phyloP scores from a whole-genome alignment of 2,329 filamentous ascomycete species.

The Claviceps lovelessii region DNA sequence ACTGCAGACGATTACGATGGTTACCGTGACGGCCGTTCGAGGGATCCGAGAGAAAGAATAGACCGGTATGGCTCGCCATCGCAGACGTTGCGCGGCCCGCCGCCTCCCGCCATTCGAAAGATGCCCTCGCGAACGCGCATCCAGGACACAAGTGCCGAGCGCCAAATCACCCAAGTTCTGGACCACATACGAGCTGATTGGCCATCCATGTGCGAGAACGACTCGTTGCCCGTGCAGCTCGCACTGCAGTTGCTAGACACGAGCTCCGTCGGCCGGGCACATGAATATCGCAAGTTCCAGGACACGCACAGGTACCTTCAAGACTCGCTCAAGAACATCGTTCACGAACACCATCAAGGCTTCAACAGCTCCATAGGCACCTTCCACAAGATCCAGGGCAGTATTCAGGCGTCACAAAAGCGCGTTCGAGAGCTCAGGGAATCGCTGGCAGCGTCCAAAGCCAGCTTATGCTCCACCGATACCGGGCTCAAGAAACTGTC shows the following conservation, averaged over 20 bases:
- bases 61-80: slow-evolving; percentile 28
- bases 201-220: slow-evolving; percentile 77
- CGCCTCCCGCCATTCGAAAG: slow-evolving; percentile 17
- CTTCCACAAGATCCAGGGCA: slow-evolving; percentile 95
- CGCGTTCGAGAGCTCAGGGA: slow-evolving; percentile 71
- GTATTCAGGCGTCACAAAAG: slow-evolving; percentile 77
- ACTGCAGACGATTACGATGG: slow-evolving; percentile 35
- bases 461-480: slow-evolving; percentile 68
- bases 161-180: slow-evolving; percentile 50
- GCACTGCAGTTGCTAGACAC: slow-evolving; percentile 89
- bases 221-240: slow-evolving; percentile 85
- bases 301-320: slow-evolving; percentile 80
- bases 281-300: slow-evolving; percentile 75
- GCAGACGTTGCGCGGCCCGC: slow-evolving; percentile 17
- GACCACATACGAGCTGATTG: slow-evolving; percentile 78
- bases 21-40: slow-evolving; percentile 26
- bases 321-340: slow-evolving; percentile 80
- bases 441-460: slow-evolving; percentile 67
- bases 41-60: slow-evolving; percentile 28
- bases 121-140: slow-evolving; percentile 23
- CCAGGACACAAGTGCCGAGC: slow-evolving; percentile 36
- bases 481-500: slow-evolving; percentile 86
- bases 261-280: slow-evolving; percentile 82
- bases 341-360: slow-evolving; percentile 96
- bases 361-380: slow-evolving; percentile 99